Evolutionary conservation across 2,329 filamentous ascomycete species (phyloP).

Genomic region (Clarireedia paspali): DNA sequence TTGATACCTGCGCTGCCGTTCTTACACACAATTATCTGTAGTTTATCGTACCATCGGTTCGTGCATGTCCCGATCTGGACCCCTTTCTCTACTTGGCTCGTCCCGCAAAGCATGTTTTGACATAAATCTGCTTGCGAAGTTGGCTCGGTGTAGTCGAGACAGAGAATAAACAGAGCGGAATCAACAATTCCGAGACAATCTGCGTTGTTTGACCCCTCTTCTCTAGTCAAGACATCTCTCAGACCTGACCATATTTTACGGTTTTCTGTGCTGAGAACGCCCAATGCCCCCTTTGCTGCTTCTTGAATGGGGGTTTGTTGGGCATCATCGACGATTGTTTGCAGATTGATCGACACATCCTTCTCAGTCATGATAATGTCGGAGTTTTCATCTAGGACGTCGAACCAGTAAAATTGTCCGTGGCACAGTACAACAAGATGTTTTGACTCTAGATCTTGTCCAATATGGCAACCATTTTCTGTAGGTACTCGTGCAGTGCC

Average conservation of each 20-base stretch:
- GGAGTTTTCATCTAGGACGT: conserved; percentile 88
- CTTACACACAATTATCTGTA: conserved; percentile 98
- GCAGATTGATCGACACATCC: conserved; percentile 83
- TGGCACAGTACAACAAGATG: conserved; percentile 90
- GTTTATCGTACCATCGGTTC: conserved; percentile 98
- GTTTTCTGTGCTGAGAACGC: conserved; percentile 92
- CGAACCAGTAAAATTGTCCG: conserved; percentile 98
- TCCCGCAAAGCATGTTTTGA: conserved; percentile 97
- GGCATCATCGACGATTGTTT: conserved; percentile 88
- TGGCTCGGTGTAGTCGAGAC: conserved; percentile 87
- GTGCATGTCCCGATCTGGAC: conserved; percentile 97
- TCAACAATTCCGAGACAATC: conserved; percentile 95
- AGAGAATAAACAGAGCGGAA: conserved; percentile 85
- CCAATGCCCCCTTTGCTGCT: conserved; percentile 88
- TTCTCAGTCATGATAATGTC: conserved; percentile 97
- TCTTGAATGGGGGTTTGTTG: conserved; percentile 84
- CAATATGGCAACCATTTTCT: conserved; percentile 90
- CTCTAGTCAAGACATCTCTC: conserved; percentile 77
- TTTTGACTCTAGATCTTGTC: conserved; percentile 86
- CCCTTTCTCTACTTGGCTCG: conserved; percentile 81
- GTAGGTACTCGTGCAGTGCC: conserved; percentile 92
- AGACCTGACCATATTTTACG: conserved; percentile 92
- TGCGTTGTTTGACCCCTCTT: conserved; percentile 86
- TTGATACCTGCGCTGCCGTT: conserved; percentile 98
- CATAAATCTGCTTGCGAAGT: conserved; percentile 75